These are phyloP conservation scores for Pythium monospermum DNA, from an alignment of 352 stramenopile species.

Conservation along the genomic window DNA sequence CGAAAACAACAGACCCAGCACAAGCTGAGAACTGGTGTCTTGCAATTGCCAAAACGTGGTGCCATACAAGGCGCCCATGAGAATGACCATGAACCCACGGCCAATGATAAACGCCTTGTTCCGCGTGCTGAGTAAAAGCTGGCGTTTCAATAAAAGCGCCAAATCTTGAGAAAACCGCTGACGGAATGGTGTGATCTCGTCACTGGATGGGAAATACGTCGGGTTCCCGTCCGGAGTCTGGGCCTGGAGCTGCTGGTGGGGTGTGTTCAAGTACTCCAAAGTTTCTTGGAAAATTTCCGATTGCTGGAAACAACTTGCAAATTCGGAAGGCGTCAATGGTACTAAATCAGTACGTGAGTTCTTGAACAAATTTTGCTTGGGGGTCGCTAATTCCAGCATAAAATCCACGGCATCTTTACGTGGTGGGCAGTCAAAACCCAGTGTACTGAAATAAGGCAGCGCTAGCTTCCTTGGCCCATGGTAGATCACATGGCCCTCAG, in stretches of 20 bases:
- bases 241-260: slow-evolving; percentile 5
- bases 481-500: slow-evolving; percentile 49
- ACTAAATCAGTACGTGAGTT: slow-evolving; percentile 12
- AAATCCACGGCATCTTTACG: slow-evolving; percentile 30
- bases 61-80: slow-evolving; percentile 64
- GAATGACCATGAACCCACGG: slow-evolving; percentile 46
- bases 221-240: too few species aligned
- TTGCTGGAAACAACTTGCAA: slow-evolving; percentile 41
- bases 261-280: slow-evolving; percentile 33
- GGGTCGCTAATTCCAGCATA: slow-evolving; percentile 29
- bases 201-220: slow-evolving; percentile 6
- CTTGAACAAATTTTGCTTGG: slow-evolving; percentile 29
- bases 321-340: slow-evolving; percentile 27
- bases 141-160: slow-evolving; percentile 37
- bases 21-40: slow-evolving; percentile 42
- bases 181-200: slow-evolving; percentile 31
- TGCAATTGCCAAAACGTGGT: slow-evolving; percentile 63
- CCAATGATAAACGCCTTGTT: slow-evolving; percentile 43
- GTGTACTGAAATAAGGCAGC: slow-evolving; percentile 42
- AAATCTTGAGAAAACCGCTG: slow-evolving; percentile 49
- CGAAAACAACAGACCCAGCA: slow-evolving; percentile 87
- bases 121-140: slow-evolving; percentile 62
- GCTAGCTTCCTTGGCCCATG: slow-evolving; percentile 37
- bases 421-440: slow-evolving; percentile 39
- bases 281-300: slow-evolving; percentile 51